Percentiles rank a stretch among this genome's conserved stretches.
Conservation (phyloP, 495 filamentous ascomycete species). For the Penicillium flavigenum region DNA sequence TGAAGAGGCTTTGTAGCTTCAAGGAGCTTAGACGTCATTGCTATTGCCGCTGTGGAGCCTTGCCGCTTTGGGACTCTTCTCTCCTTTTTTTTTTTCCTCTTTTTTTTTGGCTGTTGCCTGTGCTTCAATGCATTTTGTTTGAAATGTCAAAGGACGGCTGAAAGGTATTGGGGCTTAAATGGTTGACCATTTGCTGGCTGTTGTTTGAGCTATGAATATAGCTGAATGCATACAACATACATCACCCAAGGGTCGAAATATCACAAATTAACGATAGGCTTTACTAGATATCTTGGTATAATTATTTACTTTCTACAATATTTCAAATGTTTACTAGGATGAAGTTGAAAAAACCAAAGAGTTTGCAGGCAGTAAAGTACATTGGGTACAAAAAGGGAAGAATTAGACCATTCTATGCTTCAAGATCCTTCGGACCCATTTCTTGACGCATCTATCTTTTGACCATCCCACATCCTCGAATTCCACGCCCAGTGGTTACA, state of each 20-base stretch:
- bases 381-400: slow-evolving; percentile 50
- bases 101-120: not conserved
- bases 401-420: slow-evolving; percentile 48
- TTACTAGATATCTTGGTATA: not conserved
- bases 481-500: slow-evolving; percentile 30
- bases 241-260: not conserved
- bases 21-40: slow-evolving; percentile 29
- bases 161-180: not conserved
- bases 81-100: too few species aligned
- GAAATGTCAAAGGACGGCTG: not conserved
- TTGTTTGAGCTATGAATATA: not conserved
- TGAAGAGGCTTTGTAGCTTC: slow-evolving; percentile 5
- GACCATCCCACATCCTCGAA: slow-evolving; percentile 37
- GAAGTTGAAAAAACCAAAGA: slow-evolving; percentile 40
- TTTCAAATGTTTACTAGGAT: not conserved
- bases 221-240: not conserved
- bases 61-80: slow-evolving; percentile 4
- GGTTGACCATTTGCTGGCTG: not conserved
- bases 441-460: slow-evolving; percentile 54
- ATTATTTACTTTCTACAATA: not conserved
- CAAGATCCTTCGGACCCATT: slow-evolving; percentile 41
- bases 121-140: not conserved
- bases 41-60: slow-evolving; percentile 22
- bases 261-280: not conserved
- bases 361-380: slow-evolving; percentile 59